phyloP scores from a whole-genome alignment of 2,329 filamentous ascomycete genomes.

The Penicillium sp. region DNA sequence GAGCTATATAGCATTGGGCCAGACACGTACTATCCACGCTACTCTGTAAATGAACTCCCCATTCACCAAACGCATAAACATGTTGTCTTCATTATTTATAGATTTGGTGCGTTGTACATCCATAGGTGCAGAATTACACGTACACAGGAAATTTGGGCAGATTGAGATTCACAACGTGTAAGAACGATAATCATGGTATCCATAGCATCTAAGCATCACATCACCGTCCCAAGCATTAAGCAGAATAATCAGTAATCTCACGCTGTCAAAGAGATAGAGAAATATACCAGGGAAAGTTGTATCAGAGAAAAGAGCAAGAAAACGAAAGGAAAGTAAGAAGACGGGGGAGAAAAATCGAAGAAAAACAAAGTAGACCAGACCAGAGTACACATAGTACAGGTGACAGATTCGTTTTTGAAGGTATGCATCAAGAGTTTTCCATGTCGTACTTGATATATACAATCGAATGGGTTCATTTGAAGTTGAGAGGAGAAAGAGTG shows the following conservation, averaged over 20 bases:
- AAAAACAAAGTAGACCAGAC: too few relatives aligned
- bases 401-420: slow-evolving; percentile 1
- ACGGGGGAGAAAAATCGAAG: too few relatives aligned
- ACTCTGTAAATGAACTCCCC: too few relatives aligned
- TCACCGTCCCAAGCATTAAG: slow-evolving; percentile 26
- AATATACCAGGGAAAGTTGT: slow-evolving; percentile 4
- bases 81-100: too few relatives aligned
- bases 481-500: not conserved
- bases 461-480: slow-evolving; percentile 1
- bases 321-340: too few relatives aligned
- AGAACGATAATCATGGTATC: slow-evolving; percentile 26
- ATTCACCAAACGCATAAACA: too few relatives aligned
- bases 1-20: too few relatives aligned
- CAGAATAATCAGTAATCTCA: slow-evolving; percentile 5
- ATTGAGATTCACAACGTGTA: not conserved
- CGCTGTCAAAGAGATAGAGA: not conserved
- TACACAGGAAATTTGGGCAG: too few relatives aligned
- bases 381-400: too few relatives aligned
- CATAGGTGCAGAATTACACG: too few relatives aligned
- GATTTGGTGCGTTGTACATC: too few relatives aligned
- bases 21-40: too few relatives aligned
- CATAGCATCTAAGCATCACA: slow-evolving; percentile 26
- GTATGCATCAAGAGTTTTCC: slow-evolving; percentile 3
- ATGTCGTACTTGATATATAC: slow-evolving; percentile 15
- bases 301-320: not conserved